phyloP scores from a whole-genome alignment of 2,329 filamentous ascomycete species.

The Leptographium lundbergii region DNA sequence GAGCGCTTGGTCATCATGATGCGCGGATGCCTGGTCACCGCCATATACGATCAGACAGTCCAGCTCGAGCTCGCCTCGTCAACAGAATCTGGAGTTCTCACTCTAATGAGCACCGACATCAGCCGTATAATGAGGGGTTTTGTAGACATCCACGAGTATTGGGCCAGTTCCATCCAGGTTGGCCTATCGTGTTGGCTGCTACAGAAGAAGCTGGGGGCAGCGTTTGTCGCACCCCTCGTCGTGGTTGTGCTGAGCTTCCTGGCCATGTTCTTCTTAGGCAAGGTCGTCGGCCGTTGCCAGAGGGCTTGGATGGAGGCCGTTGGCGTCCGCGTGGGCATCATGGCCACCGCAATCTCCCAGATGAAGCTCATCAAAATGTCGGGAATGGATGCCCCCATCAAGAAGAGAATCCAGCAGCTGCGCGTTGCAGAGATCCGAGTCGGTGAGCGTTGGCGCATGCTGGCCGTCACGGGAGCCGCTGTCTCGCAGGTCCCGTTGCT shows the following conservation, averaged over 20 bases:
- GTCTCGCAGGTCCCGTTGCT: slow-evolving; percentile 22
- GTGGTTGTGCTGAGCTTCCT: slow-evolving; percentile 3
- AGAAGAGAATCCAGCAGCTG: slow-evolving; percentile 19
- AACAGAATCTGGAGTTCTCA: slow-evolving; percentile 15
- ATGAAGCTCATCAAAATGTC: slow-evolving; percentile 28
- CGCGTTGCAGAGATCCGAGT: slow-evolving; percentile 21
- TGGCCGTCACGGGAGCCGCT: slow-evolving; percentile 16
- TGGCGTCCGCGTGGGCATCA: slow-evolving; percentile 16
- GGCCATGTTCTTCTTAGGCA: background rate
- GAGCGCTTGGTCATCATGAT: slow-evolving; percentile 19
- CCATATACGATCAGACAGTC: slow-evolving; percentile 22
- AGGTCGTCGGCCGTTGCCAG: slow-evolving; percentile 7
- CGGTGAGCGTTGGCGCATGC: slow-evolving; percentile 17
- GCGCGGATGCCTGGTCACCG: slow-evolving; percentile 18
- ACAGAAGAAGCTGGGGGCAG: slow-evolving; percentile 9
- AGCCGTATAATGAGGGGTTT: slow-evolving; percentile 16
- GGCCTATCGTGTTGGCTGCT: slow-evolving; percentile 12
- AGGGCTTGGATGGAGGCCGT: slow-evolving; percentile 15
- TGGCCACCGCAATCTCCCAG: slow-evolving; percentile 16
- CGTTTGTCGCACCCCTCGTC: slow-evolving; percentile 11
- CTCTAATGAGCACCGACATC: slow-evolving; percentile 21
- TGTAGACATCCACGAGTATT: slow-evolving; percentile 16
- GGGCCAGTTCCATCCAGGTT: slow-evolving; percentile 12
- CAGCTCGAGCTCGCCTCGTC: slow-evolving; percentile 8
- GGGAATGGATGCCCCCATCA: slow-evolving; percentile 20